Conservation (phyloP, 2,329 filamentous ascomycete genomes). For the Rutstroemia sydowiana region DNA sequence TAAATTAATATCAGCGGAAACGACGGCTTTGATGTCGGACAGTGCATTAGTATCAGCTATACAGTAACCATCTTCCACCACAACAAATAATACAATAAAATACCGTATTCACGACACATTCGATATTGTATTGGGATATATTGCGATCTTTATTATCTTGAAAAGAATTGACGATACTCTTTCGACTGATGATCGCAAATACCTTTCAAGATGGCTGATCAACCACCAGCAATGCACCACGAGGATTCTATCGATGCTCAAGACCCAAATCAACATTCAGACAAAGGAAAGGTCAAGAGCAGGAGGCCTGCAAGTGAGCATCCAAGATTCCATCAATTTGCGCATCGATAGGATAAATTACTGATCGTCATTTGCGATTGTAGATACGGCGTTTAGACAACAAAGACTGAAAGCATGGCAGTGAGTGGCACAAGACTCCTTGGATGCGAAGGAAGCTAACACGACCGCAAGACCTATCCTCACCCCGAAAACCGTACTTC, state of each 20-base stretch:
- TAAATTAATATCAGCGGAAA: not conserved
- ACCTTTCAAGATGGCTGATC: slow-evolving; percentile 25
- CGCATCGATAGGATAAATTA: slow-evolving; percentile 13
- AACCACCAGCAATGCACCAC: slow-evolving; percentile 22
- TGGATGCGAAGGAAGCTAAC: slow-evolving; percentile 17
- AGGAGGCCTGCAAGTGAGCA: slow-evolving; percentile 77
- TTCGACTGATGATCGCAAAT: slow-evolving; percentile 23
- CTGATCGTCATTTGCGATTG: slow-evolving; percentile 16
- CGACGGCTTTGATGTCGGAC: not conserved
- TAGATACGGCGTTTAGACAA: slow-evolving; percentile 94
- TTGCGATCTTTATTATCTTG: not conserved
- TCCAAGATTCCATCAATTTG: slow-evolving; percentile 9
- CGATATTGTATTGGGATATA: not conserved
- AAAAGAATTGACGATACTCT: slow-evolving; percentile 2
- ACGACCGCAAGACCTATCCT: slow-evolving; percentile 68
- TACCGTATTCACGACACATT: slow-evolving; percentile 1
- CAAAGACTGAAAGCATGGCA: slow-evolving; percentile 98
- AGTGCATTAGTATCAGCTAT: not conserved
- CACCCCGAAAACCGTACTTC: slow-evolving; percentile 87
- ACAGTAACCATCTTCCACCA: not conserved
- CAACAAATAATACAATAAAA: not conserved
- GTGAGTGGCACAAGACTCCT: slow-evolving; percentile 44
- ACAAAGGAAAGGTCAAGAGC: slow-evolving; percentile 78
- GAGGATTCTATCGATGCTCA: slow-evolving; percentile 48
- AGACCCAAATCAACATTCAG: slow-evolving; percentile 43